phyloP scores from a whole-genome alignment of 345 rosid species.

The Lepidium didymum region DNA sequence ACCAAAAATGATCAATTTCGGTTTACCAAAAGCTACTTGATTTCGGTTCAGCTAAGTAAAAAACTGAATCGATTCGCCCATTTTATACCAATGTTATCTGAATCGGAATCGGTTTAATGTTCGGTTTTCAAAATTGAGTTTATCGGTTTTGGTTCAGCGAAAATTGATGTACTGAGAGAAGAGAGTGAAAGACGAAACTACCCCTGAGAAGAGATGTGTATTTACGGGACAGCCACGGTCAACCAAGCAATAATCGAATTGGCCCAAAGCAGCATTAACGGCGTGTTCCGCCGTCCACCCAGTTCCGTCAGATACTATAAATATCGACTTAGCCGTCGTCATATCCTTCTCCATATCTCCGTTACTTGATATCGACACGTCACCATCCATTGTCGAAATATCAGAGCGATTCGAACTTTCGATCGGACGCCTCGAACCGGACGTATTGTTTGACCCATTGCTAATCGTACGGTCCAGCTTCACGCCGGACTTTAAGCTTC shows the following conservation, averaged over 20 bases:
- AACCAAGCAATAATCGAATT: slow-evolving; percentile 81
- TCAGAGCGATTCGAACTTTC: background rate
- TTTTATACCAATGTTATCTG: background rate
- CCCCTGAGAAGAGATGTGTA: slow-evolving; percentile 93
- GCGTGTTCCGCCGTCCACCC: slow-evolving; percentile 95
- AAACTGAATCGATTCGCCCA: background rate
- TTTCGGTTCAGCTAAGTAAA: background rate
- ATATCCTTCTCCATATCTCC: slow-evolving; percentile 30
- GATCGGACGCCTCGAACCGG: slow-evolving; percentile 3
- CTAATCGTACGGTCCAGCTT: slow-evolving; percentile 47
- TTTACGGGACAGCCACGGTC: slow-evolving; percentile 87
- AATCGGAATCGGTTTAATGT: background rate
- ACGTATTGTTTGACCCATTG: slow-evolving; percentile 1
- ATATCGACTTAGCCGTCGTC: slow-evolving; percentile 52
- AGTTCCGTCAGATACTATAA: slow-evolving; percentile 90
- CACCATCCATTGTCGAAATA: slow-evolving; percentile 15
- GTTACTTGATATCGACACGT: slow-evolving; percentile 21
- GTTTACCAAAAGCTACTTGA: background rate
- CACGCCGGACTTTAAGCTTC: slow-evolving; percentile 57
- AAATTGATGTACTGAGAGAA: background rate
- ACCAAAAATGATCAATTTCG: background rate
- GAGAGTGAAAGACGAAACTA: slow-evolving; percentile 21
- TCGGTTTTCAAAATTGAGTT: background rate
- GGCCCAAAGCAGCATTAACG: slow-evolving; percentile 84
- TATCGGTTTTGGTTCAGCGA: background rate